These are phyloP conservation scores for Pseudonitzschia multiseries DNA, from an alignment of 108 stramenopile species.

Conservation along the genomic window DNA sequence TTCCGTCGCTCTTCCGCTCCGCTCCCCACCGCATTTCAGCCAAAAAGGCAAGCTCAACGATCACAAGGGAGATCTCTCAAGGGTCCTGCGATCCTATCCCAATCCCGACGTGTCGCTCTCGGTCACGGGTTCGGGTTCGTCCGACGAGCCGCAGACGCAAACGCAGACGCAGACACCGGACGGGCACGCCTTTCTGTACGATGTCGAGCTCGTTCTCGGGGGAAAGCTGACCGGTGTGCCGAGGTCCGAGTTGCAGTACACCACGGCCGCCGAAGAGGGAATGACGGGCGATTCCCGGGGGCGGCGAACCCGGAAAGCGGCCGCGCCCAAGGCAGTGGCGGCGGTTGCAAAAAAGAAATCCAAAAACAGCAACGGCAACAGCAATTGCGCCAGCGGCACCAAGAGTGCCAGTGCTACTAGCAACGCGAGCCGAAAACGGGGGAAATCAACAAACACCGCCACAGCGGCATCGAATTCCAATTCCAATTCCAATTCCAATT, in stretches of 20 bases:
- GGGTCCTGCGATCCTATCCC: constrained; percentile 21
- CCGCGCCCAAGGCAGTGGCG: background rate
- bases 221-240: constrained; percentile 48
- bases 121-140: no score
- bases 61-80: constrained; percentile 28
- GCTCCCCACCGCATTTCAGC: background rate
- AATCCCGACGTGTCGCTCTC: background rate
- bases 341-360: background rate
- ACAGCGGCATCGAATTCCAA: constrained; percentile 17
- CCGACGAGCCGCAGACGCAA: background rate
- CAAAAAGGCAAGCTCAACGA: constrained; percentile 20
- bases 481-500: constrained; percentile 17
- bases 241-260: constrained; percentile 50
- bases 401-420: background rate
- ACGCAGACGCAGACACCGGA: no score
- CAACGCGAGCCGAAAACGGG: constrained; percentile 6
- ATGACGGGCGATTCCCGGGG: constrained; percentile 44
- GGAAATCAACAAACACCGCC: constrained; percentile 14
- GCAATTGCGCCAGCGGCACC: background rate
- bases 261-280: constrained; percentile 64
- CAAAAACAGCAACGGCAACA: background rate
- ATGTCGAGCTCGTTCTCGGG: constrained; percentile 46
- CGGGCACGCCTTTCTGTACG: constrained; percentile 38
- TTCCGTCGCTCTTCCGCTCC: background rate
- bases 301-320: constrained; percentile 40